Evolutionary conservation across 352 stramenopile genomes (phyloP), one percentile per base, ranked within the genome.

Genomic region (Globisporangium rhizosaccharum): DNA sequence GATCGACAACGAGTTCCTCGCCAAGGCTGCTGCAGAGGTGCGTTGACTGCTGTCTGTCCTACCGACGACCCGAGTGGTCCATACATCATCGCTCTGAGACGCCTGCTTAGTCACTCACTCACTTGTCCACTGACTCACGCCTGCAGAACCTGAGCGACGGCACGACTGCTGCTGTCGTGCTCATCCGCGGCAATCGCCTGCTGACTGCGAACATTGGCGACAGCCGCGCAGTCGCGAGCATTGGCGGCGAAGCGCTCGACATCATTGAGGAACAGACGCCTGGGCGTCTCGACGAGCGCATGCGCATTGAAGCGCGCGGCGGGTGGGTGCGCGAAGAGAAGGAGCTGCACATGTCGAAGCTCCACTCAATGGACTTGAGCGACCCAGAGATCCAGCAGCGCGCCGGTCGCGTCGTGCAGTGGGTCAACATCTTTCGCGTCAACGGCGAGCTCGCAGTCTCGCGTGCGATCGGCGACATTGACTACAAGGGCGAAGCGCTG

Each of bases 381-480:
- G 86, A 96, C 59, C 86, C 86, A 18, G 71, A 85, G 55, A 94
- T 96, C 57, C 73, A 94, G 54, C 76, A 92, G 58, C 85, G 83
- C 26, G 86, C 86, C 0, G 76, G 87, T 25, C 79, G 84, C 14
- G 84, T 95, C 10, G 83, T 95, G 41, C 82, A 88, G 55, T 92
- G 84, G 82, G 80, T 95, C 25, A 88, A 82, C 39, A 90, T 95
- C 36, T 91, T 90, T 56, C 76, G 85, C 45, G 85, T 97, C 14
- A 96, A 97, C 58, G 89, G 90, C 50, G 93, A 97, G 55, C 74
- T 97, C n/a, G 92, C 93, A 17, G 85, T 97, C 10, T 97, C 88
- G 39, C 82, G 91, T 18, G 87, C 91, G 11, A 96, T 97, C 62
- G 91, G 91, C 30, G 91, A 97, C 63, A 90, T 96, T 59, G 84